phyloP scores from a whole-genome alignment of 2,329 filamentous ascomycete species.

The Fonsecaea multimorphosa region DNA sequence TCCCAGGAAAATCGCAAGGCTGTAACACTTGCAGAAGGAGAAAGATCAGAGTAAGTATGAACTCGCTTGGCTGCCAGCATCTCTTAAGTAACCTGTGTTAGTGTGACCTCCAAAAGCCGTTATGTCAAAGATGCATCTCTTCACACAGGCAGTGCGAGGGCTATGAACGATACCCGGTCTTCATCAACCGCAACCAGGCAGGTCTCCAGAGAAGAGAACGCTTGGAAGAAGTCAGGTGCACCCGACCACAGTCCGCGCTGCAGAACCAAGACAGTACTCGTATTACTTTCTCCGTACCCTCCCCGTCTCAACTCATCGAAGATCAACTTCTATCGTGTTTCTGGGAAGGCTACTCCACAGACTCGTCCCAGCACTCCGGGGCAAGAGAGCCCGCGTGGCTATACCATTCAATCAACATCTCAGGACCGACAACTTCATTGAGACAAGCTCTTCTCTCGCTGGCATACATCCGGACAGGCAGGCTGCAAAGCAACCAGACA shows the following conservation, averaged over 20 bases:
- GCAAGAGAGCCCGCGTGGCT: slow-evolving; percentile 13
- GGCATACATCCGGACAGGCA: slow-evolving; percentile 16
- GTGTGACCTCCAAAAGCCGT: slow-evolving; percentile 24
- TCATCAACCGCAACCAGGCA: slow-evolving; percentile 23
- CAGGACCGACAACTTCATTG: not conserved
- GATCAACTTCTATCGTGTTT: slow-evolving; percentile 22
- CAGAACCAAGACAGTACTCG: not conserved
- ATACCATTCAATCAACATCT: slow-evolving; percentile 7
- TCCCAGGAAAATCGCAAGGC: slow-evolving; percentile 22
- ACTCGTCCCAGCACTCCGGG: not conserved
- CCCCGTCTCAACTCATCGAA: slow-evolving; percentile 8
- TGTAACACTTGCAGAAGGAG: slow-evolving; percentile 28
- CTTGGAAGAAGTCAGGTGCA: slow-evolving; percentile 21
- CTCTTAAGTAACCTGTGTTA: not conserved
- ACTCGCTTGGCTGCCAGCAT: not conserved
- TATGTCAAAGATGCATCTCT: slow-evolving; percentile 16
- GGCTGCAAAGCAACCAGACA: slow-evolving; percentile 6
- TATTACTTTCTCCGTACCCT: not conserved
- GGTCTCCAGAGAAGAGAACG: slow-evolving; percentile 22
- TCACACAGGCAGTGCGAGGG: slow-evolving; percentile 24
- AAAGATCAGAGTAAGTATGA: slow-evolving; percentile 18
- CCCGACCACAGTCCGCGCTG: not conserved
- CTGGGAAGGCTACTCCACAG: slow-evolving; percentile 17
- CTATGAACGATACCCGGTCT: slow-evolving; percentile 24
- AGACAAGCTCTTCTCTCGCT: slow-evolving; percentile 20